Percentiles rank a stretch among this genome's conserved stretches.
Evolutionary conservation across 2,329 filamentous ascomycete species (phyloP).

Genomic region (Aspergillus novofumigatus): DNA sequence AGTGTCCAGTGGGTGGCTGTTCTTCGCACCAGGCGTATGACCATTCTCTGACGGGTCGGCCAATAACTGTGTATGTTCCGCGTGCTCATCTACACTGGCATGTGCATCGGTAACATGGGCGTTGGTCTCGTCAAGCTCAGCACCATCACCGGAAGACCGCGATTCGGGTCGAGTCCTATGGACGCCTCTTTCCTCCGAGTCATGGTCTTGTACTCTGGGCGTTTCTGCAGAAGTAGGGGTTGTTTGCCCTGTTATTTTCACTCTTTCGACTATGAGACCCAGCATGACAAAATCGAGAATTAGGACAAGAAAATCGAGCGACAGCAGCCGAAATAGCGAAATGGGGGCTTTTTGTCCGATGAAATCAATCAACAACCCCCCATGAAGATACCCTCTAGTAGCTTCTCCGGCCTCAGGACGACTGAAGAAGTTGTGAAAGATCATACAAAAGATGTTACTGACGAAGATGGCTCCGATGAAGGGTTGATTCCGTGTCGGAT

Average conservation of each 20-base stretch:
- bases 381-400: constrained; percentile 55
- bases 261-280: constrained; percentile 50
- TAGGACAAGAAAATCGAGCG: constrained; percentile 52
- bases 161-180: constrained; percentile 31
- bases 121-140: constrained; percentile 36
- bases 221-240: constrained; percentile 15
- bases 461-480: constrained; percentile 52
- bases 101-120: constrained; percentile 13
- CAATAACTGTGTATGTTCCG: constrained; percentile 30
- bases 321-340: constrained; percentile 49
- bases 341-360: constrained; percentile 58
- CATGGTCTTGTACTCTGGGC: constrained; percentile 48
- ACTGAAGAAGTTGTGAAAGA: constrained; percentile 53
- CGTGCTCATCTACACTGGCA: constrained; percentile 15
- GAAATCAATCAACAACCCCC: constrained; percentile 61
- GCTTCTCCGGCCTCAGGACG: constrained; percentile 51
- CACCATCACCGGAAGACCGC: constrained; percentile 40
- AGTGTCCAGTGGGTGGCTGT: constrained; percentile 35
- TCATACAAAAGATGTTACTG: constrained; percentile 53
- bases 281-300: constrained; percentile 56
- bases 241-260: constrained; percentile 39
- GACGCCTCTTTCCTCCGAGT: constrained; percentile 58
- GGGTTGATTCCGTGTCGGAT: constrained; percentile 48
- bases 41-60: constrained; percentile 30
- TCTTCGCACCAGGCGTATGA: constrained; percentile 13